These are phyloP conservation scores for Sisymbrium altissimum DNA, from an alignment of 345 rosid species.

Conservation along the genomic window DNA sequence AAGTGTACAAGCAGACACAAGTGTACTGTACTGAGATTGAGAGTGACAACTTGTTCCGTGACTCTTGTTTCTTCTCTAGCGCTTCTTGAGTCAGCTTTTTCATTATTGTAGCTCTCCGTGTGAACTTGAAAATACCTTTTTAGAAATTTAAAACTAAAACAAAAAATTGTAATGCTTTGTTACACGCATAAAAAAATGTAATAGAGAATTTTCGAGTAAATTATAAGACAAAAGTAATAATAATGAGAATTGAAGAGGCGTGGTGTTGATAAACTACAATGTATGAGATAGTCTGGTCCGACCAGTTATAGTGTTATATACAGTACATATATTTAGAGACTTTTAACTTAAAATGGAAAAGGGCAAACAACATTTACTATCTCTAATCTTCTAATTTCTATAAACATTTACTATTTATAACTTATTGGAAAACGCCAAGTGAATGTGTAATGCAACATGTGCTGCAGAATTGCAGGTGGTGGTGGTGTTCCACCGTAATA, in stretches of 20 bases:
- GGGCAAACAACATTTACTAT: background rate
- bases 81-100: conserved; percentile 34
- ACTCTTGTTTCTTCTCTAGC: conserved; percentile 35
- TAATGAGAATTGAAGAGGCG: background rate
- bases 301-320: background rate
- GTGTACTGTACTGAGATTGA: conserved; percentile 26
- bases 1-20: background rate
- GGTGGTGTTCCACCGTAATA: conserved; percentile 32
- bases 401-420: conserved; percentile 9
- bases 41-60: conserved; percentile 34
- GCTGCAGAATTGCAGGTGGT: conserved; percentile 30
- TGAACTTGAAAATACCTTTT: conserved; percentile 6
- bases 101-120: conserved; percentile 29
- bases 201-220: background rate
- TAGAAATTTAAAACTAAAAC: background rate
- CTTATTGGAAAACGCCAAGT: conserved; percentile 22
- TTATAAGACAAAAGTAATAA: background rate
- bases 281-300: background rate
- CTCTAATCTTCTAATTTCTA: background rate
- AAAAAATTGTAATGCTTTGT: background rate
- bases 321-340: background rate
- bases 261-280: background rate
- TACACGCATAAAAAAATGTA: too few species aligned
- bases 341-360: background rate
- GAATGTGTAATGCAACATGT: conserved; percentile 15